These are phyloP conservation scores for Lactarius quietus DNA, from an alignment of 768 basidiomycete species.

Conservation along the genomic window DNA sequence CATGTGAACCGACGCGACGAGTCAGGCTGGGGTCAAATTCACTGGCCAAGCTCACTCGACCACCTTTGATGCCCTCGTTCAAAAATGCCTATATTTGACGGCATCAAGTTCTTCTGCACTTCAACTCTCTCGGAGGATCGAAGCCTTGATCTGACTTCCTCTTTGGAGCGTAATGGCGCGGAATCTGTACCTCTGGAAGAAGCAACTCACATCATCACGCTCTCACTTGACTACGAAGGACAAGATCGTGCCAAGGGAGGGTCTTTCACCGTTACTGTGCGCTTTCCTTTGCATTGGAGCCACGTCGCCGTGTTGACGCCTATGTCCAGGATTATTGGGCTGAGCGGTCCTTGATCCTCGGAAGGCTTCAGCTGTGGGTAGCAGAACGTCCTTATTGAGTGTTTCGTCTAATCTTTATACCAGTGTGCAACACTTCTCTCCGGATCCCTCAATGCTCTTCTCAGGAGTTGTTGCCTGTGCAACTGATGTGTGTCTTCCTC, in stretches of 20 bases:
- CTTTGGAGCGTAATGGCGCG: conserved; percentile 22
- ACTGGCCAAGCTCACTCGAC: not conserved
- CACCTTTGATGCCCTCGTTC: not conserved
- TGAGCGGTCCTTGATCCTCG: conserved; percentile 23
- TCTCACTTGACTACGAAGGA: conserved; percentile 20
- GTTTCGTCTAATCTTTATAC: not conserved
- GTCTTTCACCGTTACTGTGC: conserved; percentile 20
- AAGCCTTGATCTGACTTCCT: conserved; percentile 6
- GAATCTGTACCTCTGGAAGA: conserved; percentile 5
- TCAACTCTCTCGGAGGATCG: conserved; percentile 19
- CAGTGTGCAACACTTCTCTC: conserved; percentile 54
- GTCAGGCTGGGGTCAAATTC: not conserved
- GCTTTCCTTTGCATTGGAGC: not conserved
- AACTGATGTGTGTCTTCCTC: conserved; percentile 48
- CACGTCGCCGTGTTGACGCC: not conserved
- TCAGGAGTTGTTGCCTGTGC: conserved; percentile 77
- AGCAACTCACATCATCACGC: conserved; percentile 25
- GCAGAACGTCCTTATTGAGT: too few species aligned
- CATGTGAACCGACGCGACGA: not conserved
- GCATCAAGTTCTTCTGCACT: conserved; percentile 20
- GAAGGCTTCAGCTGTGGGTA: conserved; percentile 22
- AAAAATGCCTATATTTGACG: conserved; percentile 24
- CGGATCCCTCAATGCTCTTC: conserved; percentile 75
- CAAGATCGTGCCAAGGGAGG: conserved; percentile 14
- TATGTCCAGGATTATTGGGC: conserved; percentile 21